A percentile compares a stretch with the other conserved stretches of the same genome.
Evolutionary conservation across 2,329 filamentous ascomycete species (phyloP).

Genomic region (Lecanicillium sp.): DNA sequence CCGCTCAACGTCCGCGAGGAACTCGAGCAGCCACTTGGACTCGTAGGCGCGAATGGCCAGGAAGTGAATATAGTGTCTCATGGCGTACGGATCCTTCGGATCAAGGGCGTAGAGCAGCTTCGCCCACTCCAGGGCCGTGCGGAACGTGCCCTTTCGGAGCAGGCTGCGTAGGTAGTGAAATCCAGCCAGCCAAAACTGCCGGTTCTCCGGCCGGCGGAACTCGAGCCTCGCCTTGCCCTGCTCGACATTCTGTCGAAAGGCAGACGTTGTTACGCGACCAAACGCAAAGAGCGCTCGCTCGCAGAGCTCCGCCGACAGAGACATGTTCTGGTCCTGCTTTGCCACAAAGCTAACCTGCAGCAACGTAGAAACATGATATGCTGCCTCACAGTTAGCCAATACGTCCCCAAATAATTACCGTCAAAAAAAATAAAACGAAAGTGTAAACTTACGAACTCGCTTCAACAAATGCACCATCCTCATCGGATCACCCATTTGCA

Average conservation of each 20-base stretch:
- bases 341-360: conserved; percentile 89
- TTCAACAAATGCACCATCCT: conserved; percentile 66
- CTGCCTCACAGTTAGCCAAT: conserved; percentile 20
- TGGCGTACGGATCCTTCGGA: conserved; percentile 72
- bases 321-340: conserved; percentile 82
- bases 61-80: conserved; percentile 74
- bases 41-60: conserved; percentile 77
- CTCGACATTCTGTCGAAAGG: conserved; percentile 68
- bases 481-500: conserved; percentile 80
- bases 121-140: conserved; percentile 89
- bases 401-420: too few relatives aligned
- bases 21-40: conserved; percentile 65
- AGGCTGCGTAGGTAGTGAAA: conserved; percentile 85
- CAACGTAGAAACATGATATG: conserved; percentile 90
- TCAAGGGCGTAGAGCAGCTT: conserved; percentile 75
- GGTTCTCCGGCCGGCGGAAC: conserved; percentile 76
- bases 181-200: conserved; percentile 84
- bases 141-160: conserved; percentile 83
- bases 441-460: conserved; percentile 24
- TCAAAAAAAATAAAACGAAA: background rate
- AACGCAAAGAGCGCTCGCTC: conserved; percentile 91
- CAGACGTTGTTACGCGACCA: conserved; percentile 77
- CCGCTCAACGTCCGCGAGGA: conserved; percentile 43
- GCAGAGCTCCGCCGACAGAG: conserved; percentile 77
- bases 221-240: conserved; percentile 74